phyloP scores from a whole-genome alignment of 2,329 filamentous ascomycete species.

The Truncatella angustata region DNA sequence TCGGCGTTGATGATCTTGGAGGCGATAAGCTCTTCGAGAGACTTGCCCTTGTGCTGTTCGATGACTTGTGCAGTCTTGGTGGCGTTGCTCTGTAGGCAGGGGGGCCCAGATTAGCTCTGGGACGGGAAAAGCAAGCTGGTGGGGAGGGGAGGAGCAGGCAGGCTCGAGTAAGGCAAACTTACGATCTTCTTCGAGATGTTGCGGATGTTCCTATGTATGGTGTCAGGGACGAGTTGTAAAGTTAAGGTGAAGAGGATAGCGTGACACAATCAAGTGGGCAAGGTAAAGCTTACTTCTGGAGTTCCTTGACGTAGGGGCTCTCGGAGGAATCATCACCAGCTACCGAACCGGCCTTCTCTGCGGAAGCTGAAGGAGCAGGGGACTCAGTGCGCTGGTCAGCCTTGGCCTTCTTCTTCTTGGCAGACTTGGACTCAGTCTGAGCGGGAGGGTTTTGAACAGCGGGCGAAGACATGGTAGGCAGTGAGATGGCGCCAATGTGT shows the following conservation, averaged over 20 bases:
- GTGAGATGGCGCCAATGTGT: slow-evolving; percentile 2
- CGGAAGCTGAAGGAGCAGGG: slow-evolving; percentile 49
- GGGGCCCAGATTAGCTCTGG: too few relatives aligned
- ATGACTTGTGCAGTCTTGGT: slow-evolving; percentile 71
- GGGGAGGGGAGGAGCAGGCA: neutral
- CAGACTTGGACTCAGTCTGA: slow-evolving; percentile 62
- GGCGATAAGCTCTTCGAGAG: slow-evolving; percentile 70
- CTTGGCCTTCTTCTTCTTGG: slow-evolving; percentile 69
- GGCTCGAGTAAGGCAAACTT: slow-evolving; percentile 35
- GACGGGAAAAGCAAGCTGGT: too few relatives aligned
- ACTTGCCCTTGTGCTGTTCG: slow-evolving; percentile 66
- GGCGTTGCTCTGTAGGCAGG: slow-evolving; percentile 56
- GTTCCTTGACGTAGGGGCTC: slow-evolving; percentile 79
- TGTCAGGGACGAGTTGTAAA: too few relatives aligned
- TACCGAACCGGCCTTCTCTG: slow-evolving; percentile 48
- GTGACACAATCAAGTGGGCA: neutral
- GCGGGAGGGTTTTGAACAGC: slow-evolving; percentile 61
- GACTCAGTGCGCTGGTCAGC: slow-evolving; percentile 49
- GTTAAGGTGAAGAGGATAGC: too few relatives aligned
- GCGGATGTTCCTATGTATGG: slow-evolving; percentile 71
- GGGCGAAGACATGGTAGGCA: slow-evolving; percentile 59
- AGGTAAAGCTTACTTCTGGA: slow-evolving; percentile 71
- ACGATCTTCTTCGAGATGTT: slow-evolving; percentile 95
- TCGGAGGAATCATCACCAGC: slow-evolving; percentile 59
- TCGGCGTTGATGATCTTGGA: slow-evolving; percentile 75